Percentiles rank a stretch among this genome's conserved stretches.
Evolutionary conservation across 441 rosid species (phyloP).

Genomic region (Sinapis alba): DNA sequence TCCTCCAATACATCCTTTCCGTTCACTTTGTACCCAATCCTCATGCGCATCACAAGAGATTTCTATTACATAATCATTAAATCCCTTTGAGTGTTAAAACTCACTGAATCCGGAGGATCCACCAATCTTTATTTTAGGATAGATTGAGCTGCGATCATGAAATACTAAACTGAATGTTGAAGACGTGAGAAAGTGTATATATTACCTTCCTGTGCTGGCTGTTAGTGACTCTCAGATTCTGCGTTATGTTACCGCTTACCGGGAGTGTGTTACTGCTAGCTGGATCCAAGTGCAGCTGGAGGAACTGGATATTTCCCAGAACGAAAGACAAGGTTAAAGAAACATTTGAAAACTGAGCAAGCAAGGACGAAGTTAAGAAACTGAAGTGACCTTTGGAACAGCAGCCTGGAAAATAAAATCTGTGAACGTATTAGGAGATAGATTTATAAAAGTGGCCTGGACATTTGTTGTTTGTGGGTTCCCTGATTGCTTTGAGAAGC

Average conservation of each 20-base stretch:
- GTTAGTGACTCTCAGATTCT: conserved; percentile 77
- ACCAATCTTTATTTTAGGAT: not conserved
- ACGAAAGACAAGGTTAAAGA: conserved; percentile 12
- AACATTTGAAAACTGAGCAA: not conserved
- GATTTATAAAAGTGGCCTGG: conserved; percentile 73
- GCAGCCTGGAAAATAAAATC: conserved; percentile 98
- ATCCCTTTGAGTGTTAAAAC: not conserved
- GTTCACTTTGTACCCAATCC: conserved; percentile 85
- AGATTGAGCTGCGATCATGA: conserved; percentile 10
- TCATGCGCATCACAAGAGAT: conserved; percentile 90
- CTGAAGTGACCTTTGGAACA: conserved; percentile 80
- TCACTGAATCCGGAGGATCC: conserved; percentile 5
- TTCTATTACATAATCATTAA: conserved; percentile 58
- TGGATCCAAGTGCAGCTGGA: conserved; percentile 93
- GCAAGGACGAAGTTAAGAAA: not conserved
- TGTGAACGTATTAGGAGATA: conserved; percentile 61
- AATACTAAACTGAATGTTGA: not conserved
- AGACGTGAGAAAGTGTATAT: conserved; percentile 10
- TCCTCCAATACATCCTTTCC: conserved; percentile 80
- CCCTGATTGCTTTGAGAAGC: conserved; percentile 79
- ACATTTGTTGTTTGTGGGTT: conserved; percentile 71
- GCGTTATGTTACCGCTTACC: conserved; percentile 63
- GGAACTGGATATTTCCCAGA: conserved; percentile 63
- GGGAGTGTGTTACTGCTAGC: conserved; percentile 81
- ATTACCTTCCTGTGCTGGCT: conserved; percentile 99